Evolutionary conservation across 352 stramenopile genomes (phyloP).

Genomic region (Pythium phragmitis): DNA sequence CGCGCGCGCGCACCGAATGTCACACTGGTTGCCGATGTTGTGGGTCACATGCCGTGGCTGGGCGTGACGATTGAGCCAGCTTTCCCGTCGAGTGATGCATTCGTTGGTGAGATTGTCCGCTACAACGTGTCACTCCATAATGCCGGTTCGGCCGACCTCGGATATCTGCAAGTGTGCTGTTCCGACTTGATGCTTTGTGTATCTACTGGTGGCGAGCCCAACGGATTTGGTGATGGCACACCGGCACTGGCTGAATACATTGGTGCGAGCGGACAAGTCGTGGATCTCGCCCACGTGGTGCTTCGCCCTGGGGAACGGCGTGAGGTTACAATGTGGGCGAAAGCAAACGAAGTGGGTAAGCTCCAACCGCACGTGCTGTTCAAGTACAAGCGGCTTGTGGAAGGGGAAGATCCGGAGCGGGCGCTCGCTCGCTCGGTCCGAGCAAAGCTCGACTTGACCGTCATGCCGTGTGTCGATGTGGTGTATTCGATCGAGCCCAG

Average conservation of each 20-base stretch:
- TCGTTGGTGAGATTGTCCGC: constrained; percentile 62
- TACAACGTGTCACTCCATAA: constrained; percentile 60
- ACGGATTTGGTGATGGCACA: not conserved
- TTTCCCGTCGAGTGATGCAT: constrained; percentile 37
- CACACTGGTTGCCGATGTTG: constrained; percentile 70
- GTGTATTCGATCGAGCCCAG: constrained; percentile 70
- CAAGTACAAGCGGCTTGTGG: constrained; percentile 47
- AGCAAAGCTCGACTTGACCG: constrained; percentile 56
- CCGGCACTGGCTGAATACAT: constrained; percentile 47
- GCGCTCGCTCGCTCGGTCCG: constrained; percentile 39
- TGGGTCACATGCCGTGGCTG: constrained; percentile 79
- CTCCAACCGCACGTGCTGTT: constrained; percentile 61
- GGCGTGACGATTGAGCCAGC: constrained; percentile 55
- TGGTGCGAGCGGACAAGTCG: constrained; percentile 61
- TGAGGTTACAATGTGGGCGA: constrained; percentile 53
- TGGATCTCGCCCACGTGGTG: constrained; percentile 50
- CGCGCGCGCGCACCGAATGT: constrained; percentile 73
- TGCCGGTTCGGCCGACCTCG: constrained; percentile 46
- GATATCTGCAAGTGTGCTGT: constrained; percentile 61
- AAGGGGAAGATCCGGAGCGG: constrained; percentile 25
- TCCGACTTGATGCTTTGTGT: constrained; percentile 61
- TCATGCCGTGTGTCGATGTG: constrained; percentile 60
- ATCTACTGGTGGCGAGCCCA: constrained; percentile 20
- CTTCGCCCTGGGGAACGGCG: constrained; percentile 53
- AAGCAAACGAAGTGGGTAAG: constrained; percentile 38